These are phyloP conservation scores for Nepenthes alata DNA, from an alignment of 179 eudicot species.

Conservation along the genomic window DNA sequence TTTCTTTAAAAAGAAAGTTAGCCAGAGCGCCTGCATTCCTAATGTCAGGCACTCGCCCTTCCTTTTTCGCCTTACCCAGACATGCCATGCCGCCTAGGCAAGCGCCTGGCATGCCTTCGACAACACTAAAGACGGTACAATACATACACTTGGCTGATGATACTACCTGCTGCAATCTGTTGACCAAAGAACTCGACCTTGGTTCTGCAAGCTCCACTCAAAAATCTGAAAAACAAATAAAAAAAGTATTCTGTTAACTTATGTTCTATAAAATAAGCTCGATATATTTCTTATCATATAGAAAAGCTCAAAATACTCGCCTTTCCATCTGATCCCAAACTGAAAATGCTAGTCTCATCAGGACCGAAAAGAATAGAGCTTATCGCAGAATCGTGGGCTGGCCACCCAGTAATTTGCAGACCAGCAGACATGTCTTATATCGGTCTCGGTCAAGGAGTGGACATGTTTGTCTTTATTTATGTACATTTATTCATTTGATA, in stretches of 20 bases:
- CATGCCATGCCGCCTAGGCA: too few species aligned
- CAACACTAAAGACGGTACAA: too few species aligned
- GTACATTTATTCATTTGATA: not conserved
- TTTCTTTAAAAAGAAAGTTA: too few species aligned
- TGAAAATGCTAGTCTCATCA: constrained; percentile 90
- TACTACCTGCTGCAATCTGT: constrained; percentile 85
- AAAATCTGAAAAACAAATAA: constrained; percentile 39
- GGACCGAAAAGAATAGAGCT: constrained; percentile 83
- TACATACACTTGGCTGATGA: not conserved
- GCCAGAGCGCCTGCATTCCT: too few species aligned
- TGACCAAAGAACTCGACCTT: constrained; percentile 88
- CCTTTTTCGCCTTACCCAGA: too few species aligned
- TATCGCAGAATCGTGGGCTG: constrained; percentile 92
- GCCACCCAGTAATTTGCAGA: constrained; percentile 95
- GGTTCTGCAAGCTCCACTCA: constrained; percentile 99
- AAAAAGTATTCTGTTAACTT: not conserved
- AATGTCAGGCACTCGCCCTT: too few species aligned
- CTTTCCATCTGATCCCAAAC: constrained; percentile 88
- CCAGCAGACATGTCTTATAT: constrained; percentile 83
- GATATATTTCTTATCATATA: too few species aligned
- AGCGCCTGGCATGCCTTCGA: too few species aligned
- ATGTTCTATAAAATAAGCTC: constrained; percentile 9
- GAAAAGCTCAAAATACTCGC: constrained; percentile 26
- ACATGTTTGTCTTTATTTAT: not conserved
- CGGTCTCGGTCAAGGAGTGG: constrained; percentile 27